A percentile compares a stretch with the other conserved stretches of the same genome.
Evolutionary conservation across 2,329 filamentous ascomycete genomes (phyloP).

Genomic region (Colletotrichum coccodes): DNA sequence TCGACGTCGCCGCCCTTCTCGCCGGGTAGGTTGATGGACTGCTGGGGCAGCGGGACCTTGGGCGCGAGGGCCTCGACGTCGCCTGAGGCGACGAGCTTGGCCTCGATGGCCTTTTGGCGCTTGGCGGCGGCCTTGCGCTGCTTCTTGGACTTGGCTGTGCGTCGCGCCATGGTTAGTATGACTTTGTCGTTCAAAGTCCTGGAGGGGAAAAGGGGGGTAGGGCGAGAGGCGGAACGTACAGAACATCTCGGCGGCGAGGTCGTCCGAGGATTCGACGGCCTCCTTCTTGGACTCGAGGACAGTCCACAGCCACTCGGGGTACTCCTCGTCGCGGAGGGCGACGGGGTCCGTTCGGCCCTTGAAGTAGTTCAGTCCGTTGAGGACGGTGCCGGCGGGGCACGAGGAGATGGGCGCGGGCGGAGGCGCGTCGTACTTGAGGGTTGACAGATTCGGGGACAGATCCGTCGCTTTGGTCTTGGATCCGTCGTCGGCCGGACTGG

Average conservation of each 20-base stretch:
- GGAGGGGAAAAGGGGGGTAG: neutral
- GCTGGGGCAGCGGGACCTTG: constrained; percentile 80
- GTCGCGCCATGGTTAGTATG: neutral
- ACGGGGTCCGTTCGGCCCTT: constrained; percentile 80
- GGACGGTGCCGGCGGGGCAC: constrained; percentile 74
- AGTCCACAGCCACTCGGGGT: constrained; percentile 84
- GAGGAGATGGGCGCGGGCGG: constrained; percentile 52
- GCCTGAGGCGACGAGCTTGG: constrained; percentile 70
- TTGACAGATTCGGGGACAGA: constrained; percentile 42
- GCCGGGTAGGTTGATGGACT: constrained; percentile 78
- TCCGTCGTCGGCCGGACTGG: constrained; percentile 38
- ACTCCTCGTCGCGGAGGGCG: constrained; percentile 78
- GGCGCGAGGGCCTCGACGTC: constrained; percentile 72
- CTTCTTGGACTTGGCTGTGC: constrained; percentile 84
- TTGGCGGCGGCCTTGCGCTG: constrained; percentile 78
- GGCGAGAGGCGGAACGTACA: constrained; percentile 65
- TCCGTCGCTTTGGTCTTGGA: constrained; percentile 44
- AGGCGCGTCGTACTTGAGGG: constrained; percentile 40
- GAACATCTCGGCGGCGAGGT: constrained; percentile 77
- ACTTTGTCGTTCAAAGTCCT: neutral
- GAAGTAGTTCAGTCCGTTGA: constrained; percentile 81
- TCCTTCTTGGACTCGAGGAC: constrained; percentile 73
- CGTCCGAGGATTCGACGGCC: constrained; percentile 57
- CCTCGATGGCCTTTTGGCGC: constrained; percentile 65
- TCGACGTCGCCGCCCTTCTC: constrained; percentile 52